Conservation (phyloP, 768 basidiomycete genomes). For the Pulveroboletus ravenelii region DNA sequence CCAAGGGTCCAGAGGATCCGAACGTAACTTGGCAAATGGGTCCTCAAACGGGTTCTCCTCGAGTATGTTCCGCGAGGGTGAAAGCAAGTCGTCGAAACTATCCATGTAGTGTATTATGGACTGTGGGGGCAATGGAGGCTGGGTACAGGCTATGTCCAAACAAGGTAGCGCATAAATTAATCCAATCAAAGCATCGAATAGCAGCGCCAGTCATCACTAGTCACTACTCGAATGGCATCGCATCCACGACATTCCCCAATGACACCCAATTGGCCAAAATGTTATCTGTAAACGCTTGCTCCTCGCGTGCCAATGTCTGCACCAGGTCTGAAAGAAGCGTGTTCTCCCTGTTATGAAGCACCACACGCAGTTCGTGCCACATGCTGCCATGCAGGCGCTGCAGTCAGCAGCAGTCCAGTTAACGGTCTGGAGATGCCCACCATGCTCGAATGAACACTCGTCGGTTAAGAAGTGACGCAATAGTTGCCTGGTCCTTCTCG, state of each 20-base stretch:
- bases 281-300: slow-evolving; percentile 61
- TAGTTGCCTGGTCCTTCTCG: slow-evolving; percentile 82
- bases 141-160: not conserved
- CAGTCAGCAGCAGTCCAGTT: slow-evolving; percentile 3
- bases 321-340: slow-evolving; percentile 70
- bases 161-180: slow-evolving; percentile 12
- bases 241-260: slow-evolving; percentile 62
- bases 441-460: slow-evolving; percentile 85
- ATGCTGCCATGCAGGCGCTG: slow-evolving; percentile 45
- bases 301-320: slow-evolving; percentile 69
- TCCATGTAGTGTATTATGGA: slow-evolving; percentile 45
- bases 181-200: slow-evolving; percentile 5
- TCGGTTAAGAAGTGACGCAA: slow-evolving; percentile 67
- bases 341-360: slow-evolving; percentile 88
- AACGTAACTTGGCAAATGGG: slow-evolving; percentile 59
- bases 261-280: slow-evolving; percentile 72
- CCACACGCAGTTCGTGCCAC: slow-evolving; percentile 94
- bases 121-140: not conserved
- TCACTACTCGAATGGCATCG: slow-evolving; percentile 80
- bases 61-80: slow-evolving; percentile 53
- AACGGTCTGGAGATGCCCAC: slow-evolving; percentile 38
- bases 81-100: slow-evolving; percentile 72
- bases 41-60: slow-evolving; percentile 76
- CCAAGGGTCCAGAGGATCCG: slow-evolving; percentile 75
- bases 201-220: slow-evolving; percentile 31